Base-by-base conservation (phyloP, 768 basidiomycete genomes). In the Lentinula raphanica region DNA sequence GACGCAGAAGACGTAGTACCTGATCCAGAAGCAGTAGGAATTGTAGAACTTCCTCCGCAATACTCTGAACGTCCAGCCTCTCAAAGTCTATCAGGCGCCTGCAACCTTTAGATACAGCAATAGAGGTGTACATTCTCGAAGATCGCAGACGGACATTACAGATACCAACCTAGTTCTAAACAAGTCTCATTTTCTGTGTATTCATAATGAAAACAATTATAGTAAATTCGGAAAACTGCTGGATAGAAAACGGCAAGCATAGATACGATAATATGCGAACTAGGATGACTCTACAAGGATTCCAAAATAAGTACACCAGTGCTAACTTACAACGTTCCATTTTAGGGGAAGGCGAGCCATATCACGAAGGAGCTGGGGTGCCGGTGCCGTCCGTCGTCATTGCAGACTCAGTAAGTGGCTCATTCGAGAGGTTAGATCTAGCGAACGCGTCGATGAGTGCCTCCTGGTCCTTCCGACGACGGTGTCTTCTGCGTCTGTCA, bases 391-490 rank as follows among this genome's bases (percentile, higher is more conserved):
- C n/a, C n/a, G n/a, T n/a, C 32, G 25, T 9, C 51, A 25, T 36
- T 29, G 19, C 21, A 17, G 46, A 15, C 29, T 28, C 29, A 12
- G 17, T 6, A 44, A 12, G 7, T 21, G 46, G 13, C 40, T 74
- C 76, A 29, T 62, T 69, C 46, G 64, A 68, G 58, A 83, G 63
- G 54, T 76, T 75, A 66, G 81, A 79, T 59, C 71, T 83, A 40
- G 88, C 84, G 67, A 93, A 92, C 5, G 88, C 86, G 67, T 88
- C 86, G 59, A 92, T 77, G 80, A 93, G 84, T 25, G 86, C 78
- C 56, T 93, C 91, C 65, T 91, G 88, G 65, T 92, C 91, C 68
- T 88, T 90, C 64, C 90, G 86, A 56, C 90, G 79, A 65, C 81
- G 88, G 71, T 93, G 91, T 62, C 91, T 80, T 70, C 80, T 83